These are phyloP conservation scores for Paspalum vaginatum DNA, from an alignment of 176 grass and related monocot species.

Conservation along the genomic window DNA sequence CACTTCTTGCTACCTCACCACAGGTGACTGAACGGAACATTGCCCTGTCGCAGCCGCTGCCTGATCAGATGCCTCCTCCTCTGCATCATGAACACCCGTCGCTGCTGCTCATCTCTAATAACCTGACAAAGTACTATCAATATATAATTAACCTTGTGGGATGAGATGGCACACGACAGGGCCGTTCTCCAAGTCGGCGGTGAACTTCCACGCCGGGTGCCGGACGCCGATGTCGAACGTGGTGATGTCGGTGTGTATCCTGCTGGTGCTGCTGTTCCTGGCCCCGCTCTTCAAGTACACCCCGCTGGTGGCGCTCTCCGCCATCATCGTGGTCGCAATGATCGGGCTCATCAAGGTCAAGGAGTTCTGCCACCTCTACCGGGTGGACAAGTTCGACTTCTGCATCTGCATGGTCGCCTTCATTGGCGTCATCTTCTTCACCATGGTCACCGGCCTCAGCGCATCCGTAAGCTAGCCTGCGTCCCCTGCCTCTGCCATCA, in stretches of 20 bases:
- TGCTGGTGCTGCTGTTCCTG: slow-evolving; percentile 93
- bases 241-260: slow-evolving; percentile 89
- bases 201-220: slow-evolving; percentile 95
- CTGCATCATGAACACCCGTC: not conserved
- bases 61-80: not conserved
- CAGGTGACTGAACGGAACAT: slow-evolving; percentile 39
- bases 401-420: slow-evolving; percentile 87
- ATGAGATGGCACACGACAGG: slow-evolving; percentile 35
- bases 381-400: slow-evolving; percentile 97
- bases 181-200: slow-evolving; percentile 95
- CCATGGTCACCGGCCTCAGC: slow-evolving; percentile 81
- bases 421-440: slow-evolving; percentile 82
- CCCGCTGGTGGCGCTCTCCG: slow-evolving; percentile 75
- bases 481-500: not conserved
- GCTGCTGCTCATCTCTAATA: not conserved
- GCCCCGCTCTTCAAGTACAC: slow-evolving; percentile 95
- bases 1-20: slow-evolving; percentile 96
- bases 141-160: not conserved
- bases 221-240: slow-evolving; percentile 87
- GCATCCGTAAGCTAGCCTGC: slow-evolving; percentile 59
- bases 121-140: not conserved
- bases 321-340: slow-evolving; percentile 95
- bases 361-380: slow-evolving; percentile 76
- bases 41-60: not conserved
- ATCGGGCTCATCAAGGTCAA: slow-evolving; percentile 82